Base-by-base conservation (phyloP, 306 rosid genomes). In the Begonia loranthoides region DNA sequence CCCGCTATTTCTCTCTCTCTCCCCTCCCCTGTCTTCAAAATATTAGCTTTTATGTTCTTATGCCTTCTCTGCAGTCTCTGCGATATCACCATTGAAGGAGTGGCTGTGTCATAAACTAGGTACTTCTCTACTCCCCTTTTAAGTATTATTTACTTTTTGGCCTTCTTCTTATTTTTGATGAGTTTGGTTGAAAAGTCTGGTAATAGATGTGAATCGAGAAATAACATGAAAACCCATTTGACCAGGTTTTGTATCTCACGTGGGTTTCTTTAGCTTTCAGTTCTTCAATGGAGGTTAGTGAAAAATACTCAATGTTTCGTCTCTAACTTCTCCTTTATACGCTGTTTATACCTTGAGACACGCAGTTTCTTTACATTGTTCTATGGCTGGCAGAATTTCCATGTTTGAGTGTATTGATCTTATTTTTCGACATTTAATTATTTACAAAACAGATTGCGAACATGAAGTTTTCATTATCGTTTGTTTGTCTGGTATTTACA, bases 191-290 rank as follows among this genome's bases (percentile, higher is more conserved):
- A 65, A 41, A 51, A 65, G 54, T 43, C 45, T 63, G 47, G 36
- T 44, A 54, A 41, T 55, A 61, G 60, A 69, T 73, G 66, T 63
- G 65, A 73, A 71, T 69, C 76, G 66, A 65, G 64, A 65, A 48
- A 19, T 44, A 65, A 61, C 72, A 64, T 70, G 56, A 44, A 45
- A 66, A 58, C 73, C 83, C 77, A 66, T 68, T 82, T 66, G 72
- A 71, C 62, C 68, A 70, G 70, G 79, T 57, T 66, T 63, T 21
- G 54, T 68, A 40, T 73, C 66, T 71, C 57, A 73, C 70, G 69
- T 81, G 67, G 61, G 59, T 54, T 62, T 69, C 71, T 52, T 61
- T 66, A 48, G 65, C 71, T 69, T 59, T 56, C 21, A 61, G 57
- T 69, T 57, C 67, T 65, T 58, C 62, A 41, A 60, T 57, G 64